Evolutionary conservation across 176 grass and related monocot species (phyloP).

Genomic region (Lolium rigidum): DNA sequence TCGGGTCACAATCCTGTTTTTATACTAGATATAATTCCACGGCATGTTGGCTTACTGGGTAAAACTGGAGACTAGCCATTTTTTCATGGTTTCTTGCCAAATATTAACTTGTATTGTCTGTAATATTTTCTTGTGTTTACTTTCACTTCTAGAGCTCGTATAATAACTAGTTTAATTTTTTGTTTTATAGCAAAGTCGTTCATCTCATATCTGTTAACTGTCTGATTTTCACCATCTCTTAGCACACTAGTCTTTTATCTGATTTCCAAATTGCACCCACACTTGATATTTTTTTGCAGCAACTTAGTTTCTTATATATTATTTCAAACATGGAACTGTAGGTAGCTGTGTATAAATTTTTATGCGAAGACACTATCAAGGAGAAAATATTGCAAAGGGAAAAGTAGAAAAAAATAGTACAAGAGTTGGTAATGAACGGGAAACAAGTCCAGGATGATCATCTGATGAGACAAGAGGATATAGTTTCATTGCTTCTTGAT

Average conservation of each 20-base stretch:
- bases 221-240: not conserved
- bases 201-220: not conserved
- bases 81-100: slow-evolving; percentile 15
- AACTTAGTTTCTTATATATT: slow-evolving; percentile 39
- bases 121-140: not conserved
- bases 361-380: slow-evolving; percentile 98
- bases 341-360: slow-evolving; percentile 97
- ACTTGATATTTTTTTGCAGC: not conserved
- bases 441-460: slow-evolving; percentile 50
- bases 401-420: slow-evolving; percentile 95
- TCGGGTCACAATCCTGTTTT: not conserved
- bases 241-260: not conserved
- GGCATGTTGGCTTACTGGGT: not conserved
- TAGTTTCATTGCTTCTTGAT: too few species aligned
- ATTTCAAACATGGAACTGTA: slow-evolving; percentile 15
- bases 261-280: not conserved
- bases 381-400: slow-evolving; percentile 96
- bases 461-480: too few species aligned
- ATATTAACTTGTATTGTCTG: not conserved
- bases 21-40: not conserved
- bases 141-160: not conserved
- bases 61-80: slow-evolving; percentile 20
- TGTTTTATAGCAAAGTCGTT: not conserved
- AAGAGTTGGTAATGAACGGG: slow-evolving; percentile 98
- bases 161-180: not conserved